Evolutionary conservation across 1,284 basidiomycete genomes (phyloP).

Genomic region (Leucocoprinus gongylophorus): DNA sequence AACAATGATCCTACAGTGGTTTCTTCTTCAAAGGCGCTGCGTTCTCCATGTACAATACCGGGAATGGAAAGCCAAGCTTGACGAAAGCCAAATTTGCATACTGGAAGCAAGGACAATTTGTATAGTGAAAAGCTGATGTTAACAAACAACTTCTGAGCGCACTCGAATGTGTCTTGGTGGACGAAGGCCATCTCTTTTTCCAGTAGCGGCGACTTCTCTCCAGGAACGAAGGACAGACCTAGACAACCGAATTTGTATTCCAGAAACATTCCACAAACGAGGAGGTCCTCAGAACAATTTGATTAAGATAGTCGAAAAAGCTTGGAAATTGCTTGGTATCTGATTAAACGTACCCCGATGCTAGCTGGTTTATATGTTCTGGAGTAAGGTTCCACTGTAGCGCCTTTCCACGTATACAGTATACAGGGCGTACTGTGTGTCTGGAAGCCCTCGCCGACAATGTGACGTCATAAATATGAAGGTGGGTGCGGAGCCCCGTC

Average conservation of each 20-base stretch:
- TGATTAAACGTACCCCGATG: no score
- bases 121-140: neutral
- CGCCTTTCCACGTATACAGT: neutral
- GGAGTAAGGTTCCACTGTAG: neutral
- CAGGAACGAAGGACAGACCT: no score
- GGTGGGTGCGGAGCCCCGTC: neutral
- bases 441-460: neutral
- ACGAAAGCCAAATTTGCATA: conserved; percentile 30
- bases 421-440: neutral
- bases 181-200: no score
- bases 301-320: no score
- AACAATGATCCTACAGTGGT: conserved; percentile 20
- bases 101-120: conserved; percentile 27
- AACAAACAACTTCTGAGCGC: no score
- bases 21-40: conserved; percentile 34
- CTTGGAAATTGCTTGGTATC: no score
- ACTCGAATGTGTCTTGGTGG: no score
- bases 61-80: conserved; percentile 31
- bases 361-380: neutral
- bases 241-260: no score
- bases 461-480: neutral
- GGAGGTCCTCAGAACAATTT: no score
- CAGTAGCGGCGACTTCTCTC: no score
- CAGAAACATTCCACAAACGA: no score
- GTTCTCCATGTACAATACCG: conserved; percentile 33